phyloP scores from a whole-genome alignment of 2,329 filamentous ascomycete species.

The Colletotrichum noveboracense region DNA sequence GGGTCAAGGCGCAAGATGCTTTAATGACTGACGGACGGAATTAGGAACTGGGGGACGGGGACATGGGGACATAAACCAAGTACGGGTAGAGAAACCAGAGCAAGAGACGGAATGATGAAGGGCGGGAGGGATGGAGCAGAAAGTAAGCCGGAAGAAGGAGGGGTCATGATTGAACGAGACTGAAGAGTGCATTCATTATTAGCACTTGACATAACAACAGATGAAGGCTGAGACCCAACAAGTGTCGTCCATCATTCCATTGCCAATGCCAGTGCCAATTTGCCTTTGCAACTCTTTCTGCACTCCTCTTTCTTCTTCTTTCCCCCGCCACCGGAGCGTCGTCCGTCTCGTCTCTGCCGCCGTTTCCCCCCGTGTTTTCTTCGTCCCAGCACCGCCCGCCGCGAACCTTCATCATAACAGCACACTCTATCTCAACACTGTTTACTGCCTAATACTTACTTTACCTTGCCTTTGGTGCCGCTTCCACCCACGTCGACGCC shows the following conservation, averaged over 20 bases:
- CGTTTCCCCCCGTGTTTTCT: background rate
- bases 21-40: background rate
- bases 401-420: background rate
- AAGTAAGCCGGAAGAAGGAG: background rate
- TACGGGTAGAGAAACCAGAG: background rate
- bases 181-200: background rate
- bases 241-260: background rate
- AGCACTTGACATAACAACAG: background rate
- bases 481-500: background rate
- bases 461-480: background rate
- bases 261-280: background rate
- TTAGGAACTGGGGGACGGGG: background rate
- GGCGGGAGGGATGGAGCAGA: background rate
- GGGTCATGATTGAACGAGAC: background rate
- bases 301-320: background rate
- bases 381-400: background rate
- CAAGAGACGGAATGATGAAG: background rate
- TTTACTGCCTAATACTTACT: background rate
- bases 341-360: background rate
- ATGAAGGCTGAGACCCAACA: background rate
- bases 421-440: background rate
- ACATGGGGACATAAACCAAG: background rate
- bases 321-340: background rate
- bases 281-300: background rate
- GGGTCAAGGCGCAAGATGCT: background rate